A percentile compares a stretch with the other conserved stretches of the same genome.
Evolutionary conservation across 768 basidiomycete genomes (phyloP).

Genomic region (Harrya chromipes): DNA sequence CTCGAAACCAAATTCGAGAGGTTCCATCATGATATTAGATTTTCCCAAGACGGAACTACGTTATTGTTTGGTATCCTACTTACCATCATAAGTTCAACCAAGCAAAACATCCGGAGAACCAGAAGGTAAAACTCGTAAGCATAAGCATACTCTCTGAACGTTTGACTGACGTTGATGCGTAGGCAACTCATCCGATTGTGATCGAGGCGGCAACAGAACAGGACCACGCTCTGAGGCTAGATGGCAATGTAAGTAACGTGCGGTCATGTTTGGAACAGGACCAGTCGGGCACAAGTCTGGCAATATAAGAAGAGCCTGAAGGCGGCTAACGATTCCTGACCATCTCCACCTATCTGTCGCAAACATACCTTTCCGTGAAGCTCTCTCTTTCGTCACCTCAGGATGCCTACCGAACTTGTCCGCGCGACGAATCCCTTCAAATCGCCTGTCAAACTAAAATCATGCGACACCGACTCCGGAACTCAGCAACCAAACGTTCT

Average conservation of each 20-base stretch:
- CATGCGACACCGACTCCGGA: neutral
- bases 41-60: too few species aligned
- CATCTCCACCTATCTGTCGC: neutral
- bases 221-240: too few species aligned
- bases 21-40: too few species aligned
- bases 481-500: constrained; percentile 22
- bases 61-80: too few species aligned
- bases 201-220: too few species aligned
- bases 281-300: constrained; percentile 6
- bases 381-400: neutral
- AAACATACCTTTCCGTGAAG: neutral
- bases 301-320: constrained; percentile 9
- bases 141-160: too few species aligned
- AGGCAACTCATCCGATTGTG: neutral
- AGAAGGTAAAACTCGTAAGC: too few species aligned
- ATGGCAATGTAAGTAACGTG: too few species aligned
- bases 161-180: too few species aligned
- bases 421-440: constrained; percentile 16
- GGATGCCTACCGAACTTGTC: constrained; percentile 8
- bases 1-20: too few species aligned
- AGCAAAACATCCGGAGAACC: too few species aligned
- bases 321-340: neutral
- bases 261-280: constrained; percentile 9
- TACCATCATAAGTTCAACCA: too few species aligned
- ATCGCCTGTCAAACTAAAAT: constrained; percentile 15